Conservation (phyloP, 805 yeast genomes). For the Sugiyamaella floridensis region DNA sequence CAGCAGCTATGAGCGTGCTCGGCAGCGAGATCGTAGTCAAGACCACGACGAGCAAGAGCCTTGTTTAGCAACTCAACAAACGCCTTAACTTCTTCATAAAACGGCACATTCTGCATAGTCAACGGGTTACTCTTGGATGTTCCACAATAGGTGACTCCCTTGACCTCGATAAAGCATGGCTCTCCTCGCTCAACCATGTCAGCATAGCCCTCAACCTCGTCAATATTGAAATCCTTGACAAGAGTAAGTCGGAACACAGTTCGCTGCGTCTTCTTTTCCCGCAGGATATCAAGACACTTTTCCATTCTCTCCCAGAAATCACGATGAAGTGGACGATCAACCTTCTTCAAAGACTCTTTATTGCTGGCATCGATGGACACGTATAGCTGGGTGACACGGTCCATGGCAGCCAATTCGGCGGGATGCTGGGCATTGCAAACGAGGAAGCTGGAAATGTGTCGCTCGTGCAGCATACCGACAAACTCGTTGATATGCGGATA, state of each 20-base stretch:
- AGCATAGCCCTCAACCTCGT: conserved; percentile 72
- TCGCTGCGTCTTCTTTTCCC: conserved; percentile 72
- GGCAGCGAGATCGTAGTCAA: conserved; percentile 77
- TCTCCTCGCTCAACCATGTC: conserved; percentile 74
- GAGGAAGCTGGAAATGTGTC: conserved; percentile 75
- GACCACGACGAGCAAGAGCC: conserved; percentile 59
- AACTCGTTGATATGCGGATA: conserved; percentile 87
- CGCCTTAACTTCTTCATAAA: conserved; percentile 77
- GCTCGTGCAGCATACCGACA: conserved; percentile 69
- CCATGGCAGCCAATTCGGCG: conserved; percentile 59
- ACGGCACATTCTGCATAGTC: conserved; percentile 94
- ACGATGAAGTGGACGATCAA: conserved; percentile 81
- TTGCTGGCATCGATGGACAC: conserved; percentile 95
- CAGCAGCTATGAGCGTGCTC: conserved; percentile 96
- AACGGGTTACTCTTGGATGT: conserved; percentile 84
- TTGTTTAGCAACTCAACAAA: conserved; percentile 61
- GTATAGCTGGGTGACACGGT: conserved; percentile 81
- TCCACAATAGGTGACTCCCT: conserved; percentile 95
- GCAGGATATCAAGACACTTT: conserved; percentile 72
- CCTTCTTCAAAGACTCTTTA: conserved; percentile 66
- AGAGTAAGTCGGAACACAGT: conserved; percentile 86
- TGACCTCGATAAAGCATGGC: conserved; percentile 86
- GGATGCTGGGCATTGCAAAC: conserved; percentile 98
- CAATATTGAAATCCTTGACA: conserved; percentile 89
- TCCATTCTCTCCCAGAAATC: conserved; percentile 90